phyloP scores from a whole-genome alignment of 805 yeast species.

The Wickerhamiella dianesei region DNA sequence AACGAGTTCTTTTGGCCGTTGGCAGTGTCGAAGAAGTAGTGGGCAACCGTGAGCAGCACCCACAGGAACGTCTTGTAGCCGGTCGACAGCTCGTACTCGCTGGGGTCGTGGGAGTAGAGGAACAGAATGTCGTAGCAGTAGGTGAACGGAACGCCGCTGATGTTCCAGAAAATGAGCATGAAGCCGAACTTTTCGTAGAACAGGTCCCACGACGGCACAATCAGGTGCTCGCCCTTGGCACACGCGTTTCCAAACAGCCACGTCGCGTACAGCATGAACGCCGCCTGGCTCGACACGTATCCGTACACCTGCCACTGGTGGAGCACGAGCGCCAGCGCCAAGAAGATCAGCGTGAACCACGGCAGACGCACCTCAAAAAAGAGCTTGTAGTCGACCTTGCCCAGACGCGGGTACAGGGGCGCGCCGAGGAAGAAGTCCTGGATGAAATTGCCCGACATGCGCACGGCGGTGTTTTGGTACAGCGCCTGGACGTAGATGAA shows the following conservation, averaged over 20 bases:
- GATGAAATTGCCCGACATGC: conserved; percentile 81
- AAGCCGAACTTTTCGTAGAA: conserved; percentile 99
- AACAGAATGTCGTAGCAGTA: conserved; percentile 88
- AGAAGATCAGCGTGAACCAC: conserved; percentile 80
- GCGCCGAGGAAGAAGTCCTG: conserved; percentile 97
- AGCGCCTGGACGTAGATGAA: conserved; percentile 57
- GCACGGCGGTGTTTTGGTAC: conserved; percentile 59
- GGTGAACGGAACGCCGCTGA: conserved; percentile 97
- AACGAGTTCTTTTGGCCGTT: conserved; percentile 92
- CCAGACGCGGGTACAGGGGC: conserved; percentile 89
- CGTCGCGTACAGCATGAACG: conserved; percentile 64
- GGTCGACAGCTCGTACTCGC: conserved; percentile 63
- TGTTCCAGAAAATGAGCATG: conserved; percentile 97
- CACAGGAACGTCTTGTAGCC: conserved; percentile 45
- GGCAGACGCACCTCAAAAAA: conserved; percentile 95
- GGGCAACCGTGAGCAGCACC: conserved; percentile 48
- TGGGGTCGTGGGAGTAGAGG: conserved; percentile 70
- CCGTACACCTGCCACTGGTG: conserved; percentile 79
- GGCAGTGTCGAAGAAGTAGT: conserved; percentile 87
- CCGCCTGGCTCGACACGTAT: conserved; percentile 59
- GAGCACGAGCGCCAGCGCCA: conserved; percentile 58
- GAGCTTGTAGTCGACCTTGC: conserved; percentile 87
- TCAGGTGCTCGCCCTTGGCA: conserved; percentile 93
- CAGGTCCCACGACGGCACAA: conserved; percentile 99
- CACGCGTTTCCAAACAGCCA: conserved; percentile 95